Percentiles rank a stretch among this genome's conserved stretches.
These are phyloP conservation scores for Juglanconis juglandina DNA, from an alignment of 2,329 filamentous ascomycete genomes.

Conservation along the genomic window DNA sequence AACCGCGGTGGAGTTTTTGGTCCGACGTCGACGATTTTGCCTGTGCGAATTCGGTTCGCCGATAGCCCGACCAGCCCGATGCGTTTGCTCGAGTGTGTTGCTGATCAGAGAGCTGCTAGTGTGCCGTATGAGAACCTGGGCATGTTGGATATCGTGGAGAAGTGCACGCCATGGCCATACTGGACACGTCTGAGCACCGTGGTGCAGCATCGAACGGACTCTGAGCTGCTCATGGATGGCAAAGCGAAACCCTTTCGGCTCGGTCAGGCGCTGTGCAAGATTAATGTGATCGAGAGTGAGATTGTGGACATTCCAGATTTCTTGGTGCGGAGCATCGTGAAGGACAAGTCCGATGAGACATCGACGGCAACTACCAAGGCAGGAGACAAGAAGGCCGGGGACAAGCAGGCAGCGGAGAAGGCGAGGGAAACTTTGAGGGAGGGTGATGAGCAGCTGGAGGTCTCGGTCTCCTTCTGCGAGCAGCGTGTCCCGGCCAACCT, in stretches of 20 bases:
- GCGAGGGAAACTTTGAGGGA: constrained; percentile 21
- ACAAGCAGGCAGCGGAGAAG: not conserved
- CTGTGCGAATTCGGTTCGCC: constrained; percentile 47
- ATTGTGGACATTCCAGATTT: constrained; percentile 43
- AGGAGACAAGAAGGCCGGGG: not conserved
- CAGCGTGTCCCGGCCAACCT: constrained; percentile 39
- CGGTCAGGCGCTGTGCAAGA: constrained; percentile 42
- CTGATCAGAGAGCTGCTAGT: constrained; percentile 45
- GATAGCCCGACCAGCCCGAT: constrained; percentile 42
- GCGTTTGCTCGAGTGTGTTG: constrained; percentile 46
- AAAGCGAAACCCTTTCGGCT: constrained; percentile 41
- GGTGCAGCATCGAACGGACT: constrained; percentile 47
- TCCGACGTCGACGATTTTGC: constrained; percentile 44
- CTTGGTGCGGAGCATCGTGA: constrained; percentile 38
- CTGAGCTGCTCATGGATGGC: constrained; percentile 32
- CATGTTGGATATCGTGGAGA: constrained; percentile 47
- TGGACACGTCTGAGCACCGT: constrained; percentile 54
- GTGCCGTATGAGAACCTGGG: constrained; percentile 50
- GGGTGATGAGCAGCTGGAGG: constrained; percentile 33
- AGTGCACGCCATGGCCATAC: constrained; percentile 52
- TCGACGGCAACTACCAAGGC: not conserved
- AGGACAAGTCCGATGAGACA: constrained; percentile 3
- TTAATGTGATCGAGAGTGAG: constrained; percentile 38
- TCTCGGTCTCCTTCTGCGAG: constrained; percentile 45
- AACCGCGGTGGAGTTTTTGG: constrained; percentile 53